Evolutionary conservation across 2,329 filamentous ascomycete genomes (phyloP).

Genomic region (Clarireedia monteithiana): DNA sequence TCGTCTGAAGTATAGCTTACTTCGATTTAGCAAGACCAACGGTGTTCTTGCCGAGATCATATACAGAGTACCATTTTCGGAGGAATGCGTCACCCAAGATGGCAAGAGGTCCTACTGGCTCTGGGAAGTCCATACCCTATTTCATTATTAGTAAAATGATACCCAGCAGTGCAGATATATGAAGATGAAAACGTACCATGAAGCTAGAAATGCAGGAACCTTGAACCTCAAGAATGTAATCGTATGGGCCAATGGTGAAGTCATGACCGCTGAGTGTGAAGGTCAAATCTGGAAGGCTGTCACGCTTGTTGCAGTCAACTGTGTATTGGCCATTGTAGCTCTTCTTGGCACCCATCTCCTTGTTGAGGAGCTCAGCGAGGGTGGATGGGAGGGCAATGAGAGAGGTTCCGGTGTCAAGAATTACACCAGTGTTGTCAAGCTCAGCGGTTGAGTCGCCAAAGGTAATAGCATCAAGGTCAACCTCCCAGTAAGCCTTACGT

Average conservation of each 20-base stretch:
- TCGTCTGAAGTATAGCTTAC: slow-evolving; percentile 7
- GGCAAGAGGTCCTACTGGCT: slow-evolving; percentile 80
- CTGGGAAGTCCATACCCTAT: slow-evolving; percentile 52
- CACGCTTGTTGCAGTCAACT: slow-evolving; percentile 79
- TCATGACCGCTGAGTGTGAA: slow-evolving; percentile 88
- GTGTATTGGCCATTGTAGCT: slow-evolving; percentile 94
- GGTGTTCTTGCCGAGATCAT: slow-evolving; percentile 82
- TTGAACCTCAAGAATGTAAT: slow-evolving; percentile 94
- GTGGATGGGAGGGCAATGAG: slow-evolving; percentile 89
- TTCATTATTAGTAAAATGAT: slow-evolving; percentile 71
- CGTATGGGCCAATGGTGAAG: slow-evolving; percentile 80
- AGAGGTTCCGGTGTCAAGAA: slow-evolving; percentile 96
- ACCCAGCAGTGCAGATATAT: slow-evolving; percentile 37
- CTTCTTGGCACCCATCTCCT: slow-evolving; percentile 97
- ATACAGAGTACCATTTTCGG: slow-evolving; percentile 89
- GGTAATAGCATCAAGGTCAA: slow-evolving; percentile 85
- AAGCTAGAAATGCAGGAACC: slow-evolving; percentile 96
- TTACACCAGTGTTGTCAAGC: slow-evolving; percentile 89
- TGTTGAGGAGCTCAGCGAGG: slow-evolving; percentile 92
- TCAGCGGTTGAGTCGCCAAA: slow-evolving; percentile 82
- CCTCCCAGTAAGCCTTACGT: slow-evolving; percentile 99
- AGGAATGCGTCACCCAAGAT: slow-evolving; percentile 88
- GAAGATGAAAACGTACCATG: slow-evolving; percentile 61
- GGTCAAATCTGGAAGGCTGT: slow-evolving; percentile 78
- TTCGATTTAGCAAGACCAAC: slow-evolving; percentile 83